A percentile compares a stretch with the other conserved stretches of the same genome.
phyloP scores from a whole-genome alignment of 2,329 filamentous ascomycete genomes.

The Colletotrichum echinochloae region DNA sequence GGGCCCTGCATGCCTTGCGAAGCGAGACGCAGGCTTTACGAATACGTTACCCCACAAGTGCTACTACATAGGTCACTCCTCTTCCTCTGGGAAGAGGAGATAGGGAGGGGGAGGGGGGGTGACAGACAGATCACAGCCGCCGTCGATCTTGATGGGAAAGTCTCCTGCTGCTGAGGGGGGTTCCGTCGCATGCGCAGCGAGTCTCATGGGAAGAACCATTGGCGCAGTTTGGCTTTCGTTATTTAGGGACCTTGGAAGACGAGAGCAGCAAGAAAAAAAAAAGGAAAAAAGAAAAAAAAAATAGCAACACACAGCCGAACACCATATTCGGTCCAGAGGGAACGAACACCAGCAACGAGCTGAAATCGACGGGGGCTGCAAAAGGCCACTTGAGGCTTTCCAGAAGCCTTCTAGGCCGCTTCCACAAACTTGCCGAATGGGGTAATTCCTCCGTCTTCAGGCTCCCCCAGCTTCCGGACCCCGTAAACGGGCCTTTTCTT shows the following conservation, averaged over 20 bases:
- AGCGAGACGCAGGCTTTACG: neutral
- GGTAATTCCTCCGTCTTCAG: slow-evolving; percentile 12
- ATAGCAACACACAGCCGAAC: neutral
- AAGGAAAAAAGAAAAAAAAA: neutral
- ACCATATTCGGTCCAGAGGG: neutral
- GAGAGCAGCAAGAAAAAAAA: too few relatives aligned
- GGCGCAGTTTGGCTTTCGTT: neutral
- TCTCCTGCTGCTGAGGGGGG: neutral
- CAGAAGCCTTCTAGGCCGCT: slow-evolving; percentile 26
- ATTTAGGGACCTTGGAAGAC: too few relatives aligned
- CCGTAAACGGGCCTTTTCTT: neutral
- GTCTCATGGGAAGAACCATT: neutral
- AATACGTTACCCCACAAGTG: slow-evolving; percentile 13
- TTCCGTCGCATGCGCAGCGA: neutral
- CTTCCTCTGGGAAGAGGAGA: neutral
- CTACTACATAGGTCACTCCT: slow-evolving; percentile 19
- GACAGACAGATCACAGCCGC: slow-evolving; percentile 21
- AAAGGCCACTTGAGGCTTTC: slow-evolving; percentile 10
- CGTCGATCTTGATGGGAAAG: slow-evolving; percentile 20
- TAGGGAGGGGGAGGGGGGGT: neutral
- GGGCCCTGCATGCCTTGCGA: neutral
- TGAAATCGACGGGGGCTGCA: slow-evolving; percentile 6
- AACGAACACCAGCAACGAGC: slow-evolving; percentile 27
- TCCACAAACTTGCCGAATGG: slow-evolving; percentile 35
- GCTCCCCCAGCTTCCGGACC: too few relatives aligned